A percentile compares a stretch with the other conserved stretches of the same genome.
Evolutionary conservation across 345 rosid species (phyloP).

Genomic region (Euphorbia peplus): DNA sequence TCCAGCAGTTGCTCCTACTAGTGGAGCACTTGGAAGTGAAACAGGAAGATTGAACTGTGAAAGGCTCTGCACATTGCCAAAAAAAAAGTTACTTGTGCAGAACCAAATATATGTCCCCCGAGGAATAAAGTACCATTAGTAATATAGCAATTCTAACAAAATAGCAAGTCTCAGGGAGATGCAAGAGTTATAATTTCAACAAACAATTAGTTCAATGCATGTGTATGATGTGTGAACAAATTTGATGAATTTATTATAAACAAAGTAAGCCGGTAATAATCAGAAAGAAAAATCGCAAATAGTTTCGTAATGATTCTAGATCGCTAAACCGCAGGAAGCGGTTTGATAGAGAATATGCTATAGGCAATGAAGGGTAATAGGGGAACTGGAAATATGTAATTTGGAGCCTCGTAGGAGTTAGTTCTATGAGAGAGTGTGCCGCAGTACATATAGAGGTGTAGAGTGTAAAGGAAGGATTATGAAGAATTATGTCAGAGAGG

Average conservation of each 20-base stretch:
- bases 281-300: background rate
- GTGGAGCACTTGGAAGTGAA: conserved; percentile 72
- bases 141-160: conserved; percentile 1
- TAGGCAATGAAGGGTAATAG: no score
- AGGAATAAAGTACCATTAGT: conserved; percentile 2
- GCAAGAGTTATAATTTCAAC: no score
- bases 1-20: conserved; percentile 55
- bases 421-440: no score
- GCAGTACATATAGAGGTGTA: no score
- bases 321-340: background rate
- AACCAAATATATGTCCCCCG: background rate
- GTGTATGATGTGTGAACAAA: no score
- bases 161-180: no score
- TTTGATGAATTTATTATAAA: background rate
- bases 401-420: no score
- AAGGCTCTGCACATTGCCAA: conserved; percentile 68
- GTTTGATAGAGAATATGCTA: background rate
- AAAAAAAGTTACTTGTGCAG: conserved; percentile 28
- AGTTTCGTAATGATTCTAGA: conserved; percentile 6
- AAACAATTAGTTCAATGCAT: background rate
- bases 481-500: no score
- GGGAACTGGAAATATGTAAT: no score
- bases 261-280: background rate
- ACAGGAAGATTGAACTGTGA: conserved; percentile 97
- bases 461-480: no score